A percentile compares a stretch with the other conserved stretches of the same genome.
phyloP scores from a whole-genome alignment of 1,284 basidiomycete genomes.

The Ganoderma meredithae region DNA sequence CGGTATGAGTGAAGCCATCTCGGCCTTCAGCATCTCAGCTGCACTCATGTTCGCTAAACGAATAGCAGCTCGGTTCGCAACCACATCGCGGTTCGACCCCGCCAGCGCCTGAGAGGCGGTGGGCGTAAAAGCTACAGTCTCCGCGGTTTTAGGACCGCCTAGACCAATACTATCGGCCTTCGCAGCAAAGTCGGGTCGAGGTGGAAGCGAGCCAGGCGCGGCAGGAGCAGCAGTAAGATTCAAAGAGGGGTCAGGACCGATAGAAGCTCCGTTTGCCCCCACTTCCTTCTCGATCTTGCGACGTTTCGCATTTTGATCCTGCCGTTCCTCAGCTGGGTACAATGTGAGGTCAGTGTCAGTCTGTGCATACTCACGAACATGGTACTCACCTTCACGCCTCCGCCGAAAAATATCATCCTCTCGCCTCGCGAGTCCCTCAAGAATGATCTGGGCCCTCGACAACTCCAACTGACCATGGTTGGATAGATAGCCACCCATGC shows the following conservation, averaged over 20 bases:
- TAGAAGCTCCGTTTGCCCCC: slow-evolving; percentile 51
- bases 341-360: background rate
- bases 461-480: slow-evolving; percentile 93
- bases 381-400: slow-evolving; percentile 85
- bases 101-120: slow-evolving; percentile 72
- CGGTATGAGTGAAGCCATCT: slow-evolving; percentile 76
- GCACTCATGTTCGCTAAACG: slow-evolving; percentile 97
- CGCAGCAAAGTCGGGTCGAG: slow-evolving; percentile 70
- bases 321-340: slow-evolving; percentile 86
- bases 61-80: slow-evolving; percentile 87
- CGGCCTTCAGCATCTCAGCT: slow-evolving; percentile 92
- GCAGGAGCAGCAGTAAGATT: slow-evolving; percentile 56
- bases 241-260: slow-evolving; percentile 62
- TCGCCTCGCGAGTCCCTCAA: slow-evolving; percentile 90
- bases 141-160: slow-evolving; percentile 62
- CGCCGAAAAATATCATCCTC: slow-evolving; percentile 97
- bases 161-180: slow-evolving; percentile 79
- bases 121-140: slow-evolving; percentile 62
- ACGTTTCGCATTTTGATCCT: slow-evolving; percentile 89
- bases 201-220: slow-evolving; percentile 58
- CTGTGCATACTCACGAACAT: background rate
- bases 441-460: slow-evolving; percentile 88
- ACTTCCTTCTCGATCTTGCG: slow-evolving; percentile 81
- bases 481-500: slow-evolving; percentile 97
- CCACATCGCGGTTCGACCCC: slow-evolving; percentile 86